Conservation (phyloP, 2,329 filamentous ascomycete species). For the Sporothrix protearum region DNA sequence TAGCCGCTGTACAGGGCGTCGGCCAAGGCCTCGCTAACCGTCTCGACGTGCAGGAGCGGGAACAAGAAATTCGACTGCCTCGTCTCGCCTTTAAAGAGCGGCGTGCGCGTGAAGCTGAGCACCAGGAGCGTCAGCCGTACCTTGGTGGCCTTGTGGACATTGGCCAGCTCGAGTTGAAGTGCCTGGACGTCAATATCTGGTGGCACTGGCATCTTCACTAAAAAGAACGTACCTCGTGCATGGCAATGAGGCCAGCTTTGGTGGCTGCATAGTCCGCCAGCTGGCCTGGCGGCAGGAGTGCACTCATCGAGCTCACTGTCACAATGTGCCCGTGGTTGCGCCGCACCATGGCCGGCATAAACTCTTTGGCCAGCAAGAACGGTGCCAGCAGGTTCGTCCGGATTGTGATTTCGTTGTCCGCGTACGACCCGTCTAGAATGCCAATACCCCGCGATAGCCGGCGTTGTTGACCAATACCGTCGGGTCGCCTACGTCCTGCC, state of each 20-base stretch:
- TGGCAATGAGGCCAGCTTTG: background rate
- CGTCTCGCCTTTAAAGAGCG: background rate
- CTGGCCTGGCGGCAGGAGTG: background rate
- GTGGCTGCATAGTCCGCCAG: background rate
- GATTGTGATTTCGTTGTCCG: background rate
- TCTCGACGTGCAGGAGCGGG: constrained; percentile 2
- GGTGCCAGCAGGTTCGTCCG: constrained; percentile 58
- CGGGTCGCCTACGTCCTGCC: background rate
- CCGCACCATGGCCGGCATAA: constrained; percentile 61
- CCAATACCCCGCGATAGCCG: background rate
- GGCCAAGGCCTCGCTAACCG: background rate
- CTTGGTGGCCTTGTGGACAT: background rate
- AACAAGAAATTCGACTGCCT: background rate
- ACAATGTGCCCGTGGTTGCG: constrained; percentile 70
- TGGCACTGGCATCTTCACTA: no score
- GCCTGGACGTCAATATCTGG: no score
- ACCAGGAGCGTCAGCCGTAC: background rate
- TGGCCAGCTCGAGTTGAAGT: background rate
- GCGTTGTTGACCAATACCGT: background rate
- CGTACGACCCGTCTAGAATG: background rate
- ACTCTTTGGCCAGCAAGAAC: constrained; percentile 60
- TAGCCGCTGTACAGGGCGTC: background rate
- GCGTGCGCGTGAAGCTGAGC: background rate
- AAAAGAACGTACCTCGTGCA: background rate
- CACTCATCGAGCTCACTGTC: constrained; percentile 46